Evolutionary conservation across 176 grass and related monocot genomes (phyloP).

Genomic region (Thinopyrum elongatum): DNA sequence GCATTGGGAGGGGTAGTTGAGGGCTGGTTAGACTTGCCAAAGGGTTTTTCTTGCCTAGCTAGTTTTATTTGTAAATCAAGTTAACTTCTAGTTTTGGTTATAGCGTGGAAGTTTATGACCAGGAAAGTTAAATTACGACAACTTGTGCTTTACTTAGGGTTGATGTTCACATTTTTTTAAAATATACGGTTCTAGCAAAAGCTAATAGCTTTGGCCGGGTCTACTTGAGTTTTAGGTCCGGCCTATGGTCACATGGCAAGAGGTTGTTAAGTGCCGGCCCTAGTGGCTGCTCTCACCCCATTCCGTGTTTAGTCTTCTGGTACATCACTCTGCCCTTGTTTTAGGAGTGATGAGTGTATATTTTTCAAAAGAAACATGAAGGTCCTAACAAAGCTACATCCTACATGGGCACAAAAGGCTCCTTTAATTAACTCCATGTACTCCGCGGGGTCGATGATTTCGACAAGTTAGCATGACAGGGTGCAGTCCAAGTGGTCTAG

Average conservation of each 20-base stretch:
- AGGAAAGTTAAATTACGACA: conserved; percentile 5
- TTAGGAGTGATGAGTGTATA: background rate
- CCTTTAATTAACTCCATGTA: background rate
- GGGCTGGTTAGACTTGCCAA: conserved; percentile 10
- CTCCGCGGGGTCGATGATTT: background rate
- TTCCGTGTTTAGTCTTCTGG: background rate
- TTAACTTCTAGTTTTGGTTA: background rate
- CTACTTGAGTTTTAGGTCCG: background rate
- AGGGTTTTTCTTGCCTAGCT: background rate
- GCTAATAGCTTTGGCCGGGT: background rate
- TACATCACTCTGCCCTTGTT: background rate
- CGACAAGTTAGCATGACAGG: background rate
- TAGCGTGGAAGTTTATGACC: background rate
- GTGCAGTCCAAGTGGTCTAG: background rate
- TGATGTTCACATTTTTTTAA: background rate
- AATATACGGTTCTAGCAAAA: background rate
- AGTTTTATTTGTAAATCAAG: background rate
- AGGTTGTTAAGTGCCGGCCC: background rate
- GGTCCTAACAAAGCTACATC: background rate
- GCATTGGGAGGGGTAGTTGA: conserved; percentile 20
- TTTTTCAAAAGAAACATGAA: background rate
- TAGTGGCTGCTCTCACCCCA: background rate
- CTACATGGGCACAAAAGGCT: background rate
- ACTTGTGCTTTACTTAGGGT: background rate
- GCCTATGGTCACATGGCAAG: background rate